Base-by-base conservation (phyloP, 139 green algal species). In the Haematococcus sp. region DNA sequence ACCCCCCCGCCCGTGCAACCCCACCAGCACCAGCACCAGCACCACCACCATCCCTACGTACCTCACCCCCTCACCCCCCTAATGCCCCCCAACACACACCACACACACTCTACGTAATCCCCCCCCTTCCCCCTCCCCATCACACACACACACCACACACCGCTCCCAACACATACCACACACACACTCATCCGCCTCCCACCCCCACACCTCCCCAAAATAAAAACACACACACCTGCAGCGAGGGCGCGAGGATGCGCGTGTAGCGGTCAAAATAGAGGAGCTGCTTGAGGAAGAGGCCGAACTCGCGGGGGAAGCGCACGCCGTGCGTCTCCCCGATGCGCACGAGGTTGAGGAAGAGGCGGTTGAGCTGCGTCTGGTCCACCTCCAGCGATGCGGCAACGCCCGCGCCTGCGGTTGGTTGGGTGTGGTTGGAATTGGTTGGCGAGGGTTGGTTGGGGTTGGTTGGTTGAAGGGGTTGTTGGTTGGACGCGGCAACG, bases 251-350 rank as follows among this genome's bases (percentile, higher is more conserved):
- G 20, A 98, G 78, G 19, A 97, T 76, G 19, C 87, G 83, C 1
- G 90, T 93, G 81, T 97, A 99, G 25, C 95, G 81, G 77, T 97
- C 94, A 80, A 98, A 97, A 88, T 97, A 98, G 13, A 98, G 78
- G 33, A 98, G 70, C 84, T 99, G 95, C 88, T 99, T 99, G 15
- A 99, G 63, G 33, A 99, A 90, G 55, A 99, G 77, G 0, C 88
- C 95, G 81, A 98, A 98, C 78, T 97, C 91, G n/a, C 70, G 56
- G 17, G 69, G 60, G 51, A 76, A 73, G 30, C 63, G 55, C 51
- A 69, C 60, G 44, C 95, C 94, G 75, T 98, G 89, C 13, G 74
- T 78, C 74, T 99, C 96, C 0, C 88, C 92, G 23, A 96, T 88
- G 23, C 87, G 78, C 49, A 97, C 89, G 0, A 97, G 74, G 60